Evolutionary conservation across 345 rosid genomes (phyloP).

Genomic region (Rhizophora mangle): DNA sequence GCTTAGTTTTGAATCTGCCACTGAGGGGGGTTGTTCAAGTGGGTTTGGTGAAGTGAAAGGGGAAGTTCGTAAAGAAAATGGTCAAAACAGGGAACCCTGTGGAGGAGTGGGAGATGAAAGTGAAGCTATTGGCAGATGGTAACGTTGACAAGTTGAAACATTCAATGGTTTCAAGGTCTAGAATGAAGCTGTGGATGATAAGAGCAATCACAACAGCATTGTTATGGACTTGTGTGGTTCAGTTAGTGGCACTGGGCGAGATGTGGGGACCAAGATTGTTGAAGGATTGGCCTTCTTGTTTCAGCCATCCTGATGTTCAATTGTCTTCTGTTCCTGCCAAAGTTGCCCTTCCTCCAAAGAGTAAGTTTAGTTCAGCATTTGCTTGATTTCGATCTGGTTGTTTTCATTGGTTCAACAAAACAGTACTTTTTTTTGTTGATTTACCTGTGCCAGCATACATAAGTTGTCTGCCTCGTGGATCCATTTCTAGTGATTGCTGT

Average conservation of each 20-base stretch:
- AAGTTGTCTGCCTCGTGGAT: neutral
- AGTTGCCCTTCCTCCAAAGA: conserved; percentile 69
- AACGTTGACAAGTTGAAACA: conserved; percentile 54
- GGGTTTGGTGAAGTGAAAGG: conserved; percentile 20
- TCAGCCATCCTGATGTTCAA: conserved; percentile 41
- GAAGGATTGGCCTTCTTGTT: conserved; percentile 89
- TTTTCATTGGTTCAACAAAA: too few relatives aligned
- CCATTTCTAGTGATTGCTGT: neutral
- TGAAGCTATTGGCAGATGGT: conserved; percentile 48
- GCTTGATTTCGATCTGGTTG: neutral
- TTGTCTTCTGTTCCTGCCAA: conserved; percentile 49
- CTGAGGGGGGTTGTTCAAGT: conserved; percentile 10
- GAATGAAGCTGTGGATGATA: conserved; percentile 68
- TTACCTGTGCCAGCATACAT: neutral
- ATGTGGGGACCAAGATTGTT: conserved; percentile 83
- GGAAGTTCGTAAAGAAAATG: conserved; percentile 35
- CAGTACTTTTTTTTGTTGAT: neutral
- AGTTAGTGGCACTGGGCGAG: conserved; percentile 69
- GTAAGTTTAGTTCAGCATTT: conserved; percentile 37
- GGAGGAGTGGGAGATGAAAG: conserved; percentile 50
- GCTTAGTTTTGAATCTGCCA: conserved; percentile 4
- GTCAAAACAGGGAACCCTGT: conserved; percentile 40
- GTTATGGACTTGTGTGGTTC: conserved; percentile 78
- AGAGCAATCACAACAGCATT: conserved; percentile 57
- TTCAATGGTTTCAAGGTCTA: conserved; percentile 57